phyloP scores from a whole-genome alignment of 805 yeast species.

The Jamesozyma lodderae region DNA sequence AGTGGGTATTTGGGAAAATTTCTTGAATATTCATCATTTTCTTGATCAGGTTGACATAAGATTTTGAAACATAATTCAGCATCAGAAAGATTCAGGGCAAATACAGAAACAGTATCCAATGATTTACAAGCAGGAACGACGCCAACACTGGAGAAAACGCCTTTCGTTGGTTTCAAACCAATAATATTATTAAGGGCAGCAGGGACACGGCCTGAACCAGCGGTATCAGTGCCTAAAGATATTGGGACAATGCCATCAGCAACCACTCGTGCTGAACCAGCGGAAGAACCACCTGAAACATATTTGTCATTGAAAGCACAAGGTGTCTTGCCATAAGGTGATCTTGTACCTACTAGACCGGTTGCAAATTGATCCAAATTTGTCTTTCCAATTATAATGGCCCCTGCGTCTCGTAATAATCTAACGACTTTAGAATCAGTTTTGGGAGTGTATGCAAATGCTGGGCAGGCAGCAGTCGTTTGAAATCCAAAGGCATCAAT shows the following conservation, averaged over 20 bases:
- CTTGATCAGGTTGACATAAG: conserved; percentile 61
- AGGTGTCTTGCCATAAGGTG: conserved; percentile 88
- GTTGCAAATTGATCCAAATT: conserved; percentile 97
- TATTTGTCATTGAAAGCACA: conserved; percentile 67
- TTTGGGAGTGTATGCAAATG: conserved; percentile 59
- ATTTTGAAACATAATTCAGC: conserved; percentile 71
- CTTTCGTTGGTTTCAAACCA: conserved; percentile 89
- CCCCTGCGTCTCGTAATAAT: conserved; percentile 78
- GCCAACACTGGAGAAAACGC: conserved; percentile 77
- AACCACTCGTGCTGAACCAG: conserved; percentile 91
- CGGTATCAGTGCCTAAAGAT: conserved; percentile 92
- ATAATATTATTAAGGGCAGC: conserved; percentile 87
- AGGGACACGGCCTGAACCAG: conserved; percentile 97
- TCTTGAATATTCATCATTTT: conserved; percentile 73
- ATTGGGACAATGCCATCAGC: conserved; percentile 85
- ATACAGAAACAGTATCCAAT: conserved; percentile 83
- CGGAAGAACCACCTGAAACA: conserved; percentile 91
- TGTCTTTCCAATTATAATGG: conserved; percentile 87
- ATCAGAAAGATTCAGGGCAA: conserved; percentile 67
- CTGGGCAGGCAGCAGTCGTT: conserved; percentile 95
- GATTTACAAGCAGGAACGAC: conserved; percentile 98
- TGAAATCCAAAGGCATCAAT: conserved; percentile 75
- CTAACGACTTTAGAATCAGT: conserved; percentile 69
- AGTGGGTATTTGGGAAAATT: conserved; percentile 59
- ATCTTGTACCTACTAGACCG: conserved; percentile 89